Percentiles rank a stretch among this genome's conserved stretches.
Evolutionary conservation across 2,329 filamentous ascomycete species (phyloP).

Genomic region (Aspergillus nomiae): DNA sequence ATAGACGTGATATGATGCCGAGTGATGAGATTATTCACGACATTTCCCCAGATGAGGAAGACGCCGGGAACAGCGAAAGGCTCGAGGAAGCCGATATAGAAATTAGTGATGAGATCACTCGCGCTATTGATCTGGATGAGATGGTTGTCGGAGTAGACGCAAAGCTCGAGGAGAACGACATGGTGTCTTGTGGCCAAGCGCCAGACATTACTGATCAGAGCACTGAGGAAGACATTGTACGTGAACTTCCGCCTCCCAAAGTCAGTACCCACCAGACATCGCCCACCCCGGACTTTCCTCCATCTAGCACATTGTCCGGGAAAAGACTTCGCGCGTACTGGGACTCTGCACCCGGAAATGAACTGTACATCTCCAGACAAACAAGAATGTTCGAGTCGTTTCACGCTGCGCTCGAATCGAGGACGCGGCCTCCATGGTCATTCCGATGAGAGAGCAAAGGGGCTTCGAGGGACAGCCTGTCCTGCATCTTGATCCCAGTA

Average conservation of each 20-base stretch:
- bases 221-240: background rate
- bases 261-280: background rate
- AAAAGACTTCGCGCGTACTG: background rate
- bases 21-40: background rate
- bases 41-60: background rate
- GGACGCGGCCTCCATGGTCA: background rate
- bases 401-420: background rate
- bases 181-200: background rate
- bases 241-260: background rate
- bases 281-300: background rate
- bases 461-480: background rate
- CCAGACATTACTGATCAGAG: background rate
- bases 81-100: background rate
- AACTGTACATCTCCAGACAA: background rate
- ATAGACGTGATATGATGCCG: too few species aligned
- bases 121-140: background rate
- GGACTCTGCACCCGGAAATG: background rate
- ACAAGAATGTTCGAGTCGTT: background rate
- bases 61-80: background rate
- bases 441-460: background rate
- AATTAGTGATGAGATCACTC: background rate
- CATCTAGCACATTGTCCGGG: background rate
- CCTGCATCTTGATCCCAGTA: background rate
- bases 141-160: background rate
- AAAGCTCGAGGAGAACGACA: background rate